These are phyloP conservation scores for Skeletonema menzelii DNA, from an alignment of 108 stramenopile species.

Conservation along the genomic window DNA sequence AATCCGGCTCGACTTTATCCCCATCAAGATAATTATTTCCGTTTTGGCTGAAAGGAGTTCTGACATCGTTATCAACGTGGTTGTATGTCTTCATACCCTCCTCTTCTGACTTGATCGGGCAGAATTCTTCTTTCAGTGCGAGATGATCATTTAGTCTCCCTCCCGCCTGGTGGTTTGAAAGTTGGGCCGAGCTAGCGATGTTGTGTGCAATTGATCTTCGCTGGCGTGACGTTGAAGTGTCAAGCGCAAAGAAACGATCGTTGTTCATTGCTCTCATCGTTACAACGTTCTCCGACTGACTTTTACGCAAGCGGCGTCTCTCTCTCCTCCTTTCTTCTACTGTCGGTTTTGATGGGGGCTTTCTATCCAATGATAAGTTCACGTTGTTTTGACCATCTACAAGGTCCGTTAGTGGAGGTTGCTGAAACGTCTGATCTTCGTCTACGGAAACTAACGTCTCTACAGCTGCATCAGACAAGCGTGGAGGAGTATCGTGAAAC, in stretches of 20 bases:
- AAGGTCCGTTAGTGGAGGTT: not conserved
- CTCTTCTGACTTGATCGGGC: not conserved
- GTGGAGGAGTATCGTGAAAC: not conserved
- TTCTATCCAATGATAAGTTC: not conserved
- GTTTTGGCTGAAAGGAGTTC: not conserved
- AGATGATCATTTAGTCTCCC: not conserved
- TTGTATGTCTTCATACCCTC: not conserved
- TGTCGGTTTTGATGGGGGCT: not conserved
- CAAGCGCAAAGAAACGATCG: not conserved
- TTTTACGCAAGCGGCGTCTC: constrained; percentile 4
- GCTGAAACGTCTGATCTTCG: constrained; percentile 1
- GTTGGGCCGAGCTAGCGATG: not conserved
- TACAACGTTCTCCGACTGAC: constrained; percentile 23
- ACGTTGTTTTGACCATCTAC: not conserved
- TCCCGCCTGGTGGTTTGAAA: not conserved
- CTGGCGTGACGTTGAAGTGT: not conserved
- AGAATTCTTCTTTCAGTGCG: not conserved
- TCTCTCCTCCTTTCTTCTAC: not conserved
- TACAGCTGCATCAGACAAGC: constrained; percentile 27
- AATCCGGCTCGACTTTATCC: not conserved
- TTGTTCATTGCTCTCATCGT: constrained; percentile 1
- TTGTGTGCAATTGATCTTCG: not conserved
- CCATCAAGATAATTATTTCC: not conserved
- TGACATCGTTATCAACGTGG: not conserved
- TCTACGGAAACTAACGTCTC: constrained; percentile 7